Base-by-base conservation (phyloP, 1,284 basidiomycete species). In the Fistulina hepatica region DNA sequence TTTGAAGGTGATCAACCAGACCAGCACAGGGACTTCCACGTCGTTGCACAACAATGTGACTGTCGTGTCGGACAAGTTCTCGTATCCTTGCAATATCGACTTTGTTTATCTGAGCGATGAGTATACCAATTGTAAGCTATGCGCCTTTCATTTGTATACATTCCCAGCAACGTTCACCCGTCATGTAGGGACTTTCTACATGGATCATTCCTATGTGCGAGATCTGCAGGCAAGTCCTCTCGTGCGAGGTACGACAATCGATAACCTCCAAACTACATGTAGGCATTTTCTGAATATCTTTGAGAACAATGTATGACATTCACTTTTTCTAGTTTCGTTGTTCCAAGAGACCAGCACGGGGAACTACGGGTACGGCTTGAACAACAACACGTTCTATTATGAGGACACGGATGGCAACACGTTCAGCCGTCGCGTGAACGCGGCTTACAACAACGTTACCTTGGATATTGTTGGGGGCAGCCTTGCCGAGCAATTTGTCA, bases 151-250 rank as follows among this genome's bases (percentile, higher is more conserved):
- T 11, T 9, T 21, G 24, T 21, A n/a, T 9, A 25, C 12, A 27
- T 27, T 13, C 28, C 4, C 3, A 31, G n/a, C n/a, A n/a, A 6
- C 9, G 11, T 5, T 16, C 3, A 5, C 10, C 10, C 24, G n/a
- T n/a, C n/a, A n/a, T n/a, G n/a, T n/a, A 81, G 77, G 69, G 48
- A 59, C 60, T 34, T 60, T 69, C 2, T 50, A 54, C 6, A 69
- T 84, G 45, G 78, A 84, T 48, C 81, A 83, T 50, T 76, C 73
- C 1, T 85, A 82, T 50, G 56, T 72, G 39, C 71, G 80, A 13
- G 58, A 61, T 11, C 56, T 76, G 24, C 52, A 68, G 11, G 78
- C 79, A 2, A 63, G 64, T 30, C 75, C 78, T 2, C 72, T 80
- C 47, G 66, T 72, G 35, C 52, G 72, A 1, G 65, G 65, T 5